phyloP scores from a whole-genome alignment of 2,329 filamentous ascomycete species.

The Arthroderma uncinatum region DNA sequence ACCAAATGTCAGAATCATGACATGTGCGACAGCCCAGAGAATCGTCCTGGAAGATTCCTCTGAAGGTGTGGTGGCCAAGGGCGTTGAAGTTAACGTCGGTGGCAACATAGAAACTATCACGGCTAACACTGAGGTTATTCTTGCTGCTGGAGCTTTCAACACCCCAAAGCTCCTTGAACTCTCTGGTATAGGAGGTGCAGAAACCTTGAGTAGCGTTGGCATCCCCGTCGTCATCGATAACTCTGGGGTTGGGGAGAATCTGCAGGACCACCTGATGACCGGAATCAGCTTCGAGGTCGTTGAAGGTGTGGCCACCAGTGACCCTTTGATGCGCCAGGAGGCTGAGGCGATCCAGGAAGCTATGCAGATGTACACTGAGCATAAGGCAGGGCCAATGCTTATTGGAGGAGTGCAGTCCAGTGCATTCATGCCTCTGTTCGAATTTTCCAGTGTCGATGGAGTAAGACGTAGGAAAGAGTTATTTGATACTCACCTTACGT shows the following conservation, averaged over 20 bases:
- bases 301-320: constrained; percentile 16
- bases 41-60: background rate
- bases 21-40: background rate
- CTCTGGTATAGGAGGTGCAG: constrained; percentile 17
- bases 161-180: constrained; percentile 52
- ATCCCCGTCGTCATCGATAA: constrained; percentile 26
- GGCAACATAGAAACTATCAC: background rate
- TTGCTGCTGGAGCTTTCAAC: constrained; percentile 62
- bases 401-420: background rate
- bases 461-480: background rate
- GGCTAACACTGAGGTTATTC: constrained; percentile 40
- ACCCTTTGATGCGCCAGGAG: background rate
- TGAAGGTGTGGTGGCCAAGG: background rate
- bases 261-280: constrained; percentile 18
- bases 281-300: constrained; percentile 10
- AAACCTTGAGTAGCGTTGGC: background rate
- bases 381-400: background rate
- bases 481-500: background rate
- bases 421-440: background rate
- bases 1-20: constrained; percentile 1
- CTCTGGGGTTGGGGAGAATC: constrained; percentile 19
- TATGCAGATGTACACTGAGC: constrained; percentile 9
- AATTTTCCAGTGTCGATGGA: background rate
- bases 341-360: constrained; percentile 22
- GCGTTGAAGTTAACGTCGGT: background rate